Evolutionary conservation across 2,329 filamentous ascomycete species (phyloP).

Genomic region (Diaporthe vexans): DNA sequence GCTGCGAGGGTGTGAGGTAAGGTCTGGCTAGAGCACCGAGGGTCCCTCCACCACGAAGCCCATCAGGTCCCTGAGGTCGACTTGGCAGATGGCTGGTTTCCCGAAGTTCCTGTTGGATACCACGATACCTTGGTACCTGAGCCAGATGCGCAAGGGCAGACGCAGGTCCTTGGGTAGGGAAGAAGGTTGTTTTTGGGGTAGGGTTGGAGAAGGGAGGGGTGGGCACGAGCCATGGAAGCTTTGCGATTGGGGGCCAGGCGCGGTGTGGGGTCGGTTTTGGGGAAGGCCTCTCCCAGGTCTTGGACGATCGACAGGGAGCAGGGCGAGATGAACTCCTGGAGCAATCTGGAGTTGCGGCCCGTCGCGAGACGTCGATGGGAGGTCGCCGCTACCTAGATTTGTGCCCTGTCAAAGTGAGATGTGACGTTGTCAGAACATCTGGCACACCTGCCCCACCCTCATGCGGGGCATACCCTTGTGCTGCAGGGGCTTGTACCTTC

Average conservation of each 20-base stretch:
- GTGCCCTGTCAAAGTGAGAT: rapidly evolving
- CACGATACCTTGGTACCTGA: conserved; percentile 27
- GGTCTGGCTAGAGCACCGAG: conserved; percentile 18
- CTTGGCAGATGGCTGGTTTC: conserved; percentile 11
- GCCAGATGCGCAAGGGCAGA: conserved; percentile 1
- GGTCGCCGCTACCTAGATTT: neutral
- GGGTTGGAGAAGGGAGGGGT: neutral
- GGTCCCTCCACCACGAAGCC: conserved; percentile 11
- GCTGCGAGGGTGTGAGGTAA: neutral
- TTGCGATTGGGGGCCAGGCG: conserved; percentile 16
- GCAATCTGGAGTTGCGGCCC: conserved; percentile 42
- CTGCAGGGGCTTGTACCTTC: neutral
- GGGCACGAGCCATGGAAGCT: conserved; percentile 7
- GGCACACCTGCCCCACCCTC: neutral
- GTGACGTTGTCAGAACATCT: neutral
- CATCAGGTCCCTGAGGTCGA: conserved; percentile 16
- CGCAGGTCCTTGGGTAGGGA: conserved; percentile 17
- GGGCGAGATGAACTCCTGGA: conserved; percentile 19
- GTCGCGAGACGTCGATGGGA: conserved; percentile 34
- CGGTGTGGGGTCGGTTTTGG: neutral
- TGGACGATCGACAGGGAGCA: conserved; percentile 31
- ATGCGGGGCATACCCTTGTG: neutral
- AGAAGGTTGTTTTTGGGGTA: conserved; percentile 1
- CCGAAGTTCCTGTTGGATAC: conserved; percentile 24
- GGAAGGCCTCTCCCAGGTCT: neutral